phyloP scores from a whole-genome alignment of 352 stramenopile species.

The Aphanomyces astaci region DNA sequence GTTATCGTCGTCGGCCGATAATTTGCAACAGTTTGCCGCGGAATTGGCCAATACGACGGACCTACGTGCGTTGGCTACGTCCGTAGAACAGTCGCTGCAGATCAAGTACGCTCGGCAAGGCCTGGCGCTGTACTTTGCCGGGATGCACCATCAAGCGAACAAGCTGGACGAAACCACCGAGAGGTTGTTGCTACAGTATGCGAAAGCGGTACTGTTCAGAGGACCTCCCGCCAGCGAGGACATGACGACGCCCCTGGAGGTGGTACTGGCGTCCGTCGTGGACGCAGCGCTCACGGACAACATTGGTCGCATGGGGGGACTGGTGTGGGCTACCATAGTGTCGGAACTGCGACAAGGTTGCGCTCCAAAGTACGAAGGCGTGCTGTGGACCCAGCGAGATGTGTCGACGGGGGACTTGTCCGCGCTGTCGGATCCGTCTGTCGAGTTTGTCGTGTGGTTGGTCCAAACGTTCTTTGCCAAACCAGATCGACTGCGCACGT shows the following conservation, averaged over 20 bases:
- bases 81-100: slow-evolving; percentile 28
- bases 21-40: slow-evolving; percentile 22
- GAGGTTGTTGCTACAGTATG: slow-evolving; percentile 32
- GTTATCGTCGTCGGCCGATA: slow-evolving; percentile 2
- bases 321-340: slow-evolving; percentile 24
- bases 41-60: slow-evolving; percentile 24
- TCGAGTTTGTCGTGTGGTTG: slow-evolving; percentile 73
- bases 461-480: slow-evolving; percentile 38
- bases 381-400: slow-evolving; percentile 70
- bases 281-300: slow-evolving; percentile 3
- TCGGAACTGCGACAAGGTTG: slow-evolving; percentile 14
- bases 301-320: slow-evolving; percentile 18
- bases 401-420: slow-evolving; percentile 40
- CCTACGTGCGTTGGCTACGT: slow-evolving; percentile 24
- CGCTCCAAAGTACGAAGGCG: slow-evolving; percentile 45
- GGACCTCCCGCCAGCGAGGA: slow-evolving; percentile 27
- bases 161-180: neutral
- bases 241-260: neutral
- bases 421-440: slow-evolving; percentile 45
- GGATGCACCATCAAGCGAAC: neutral
- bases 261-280: slow-evolving; percentile 4
- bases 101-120: slow-evolving; percentile 35
- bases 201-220: slow-evolving; percentile 48
- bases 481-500: neutral
- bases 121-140: neutral